Conservation (phyloP, 78 protist genomes). For the Dictyostelium intermedium region DNA sequence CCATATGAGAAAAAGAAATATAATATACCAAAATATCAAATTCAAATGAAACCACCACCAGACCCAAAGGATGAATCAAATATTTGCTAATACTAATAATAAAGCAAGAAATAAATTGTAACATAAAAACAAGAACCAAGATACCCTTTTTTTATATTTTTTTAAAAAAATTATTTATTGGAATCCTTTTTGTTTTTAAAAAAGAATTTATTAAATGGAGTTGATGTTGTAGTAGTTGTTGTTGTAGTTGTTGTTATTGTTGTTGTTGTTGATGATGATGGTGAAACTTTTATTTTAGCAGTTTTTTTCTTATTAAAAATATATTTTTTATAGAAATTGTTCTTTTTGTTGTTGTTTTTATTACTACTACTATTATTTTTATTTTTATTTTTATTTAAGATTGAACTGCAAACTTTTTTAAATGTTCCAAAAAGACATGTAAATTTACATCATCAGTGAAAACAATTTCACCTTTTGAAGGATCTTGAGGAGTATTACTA, state of each 20-base stretch:
- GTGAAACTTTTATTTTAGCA: not conserved
- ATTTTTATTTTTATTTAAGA: conserved; percentile 32
- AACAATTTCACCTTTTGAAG: conserved; percentile 59
- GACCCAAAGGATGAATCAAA: conserved; percentile 29
- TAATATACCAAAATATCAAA: not conserved
- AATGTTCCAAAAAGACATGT: conserved; percentile 87
- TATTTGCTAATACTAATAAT: not conserved
- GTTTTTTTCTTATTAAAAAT: conserved; percentile 4
- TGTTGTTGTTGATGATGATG: not conserved
- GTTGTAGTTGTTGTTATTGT: not conserved
- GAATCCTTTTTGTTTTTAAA: not conserved
- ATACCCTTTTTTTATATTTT: not conserved
- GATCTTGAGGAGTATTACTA: conserved; percentile 33
- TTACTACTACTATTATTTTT: not conserved
- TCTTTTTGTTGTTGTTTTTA: not conserved
- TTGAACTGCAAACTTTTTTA: conserved; percentile 85
- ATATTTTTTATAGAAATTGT: conserved; percentile 13
- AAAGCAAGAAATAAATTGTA: not conserved
- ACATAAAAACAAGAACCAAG: not conserved
- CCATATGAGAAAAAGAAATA: conserved; percentile 53
- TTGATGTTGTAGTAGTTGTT: not conserved
- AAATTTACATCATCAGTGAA: conserved; percentile 92
- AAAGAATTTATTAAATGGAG: not conserved
- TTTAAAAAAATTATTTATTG: not conserved
- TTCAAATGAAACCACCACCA: conserved; percentile 9